Base-by-base conservation (phyloP, 2,329 filamentous ascomycete species). In the Venturia carpophila region DNA sequence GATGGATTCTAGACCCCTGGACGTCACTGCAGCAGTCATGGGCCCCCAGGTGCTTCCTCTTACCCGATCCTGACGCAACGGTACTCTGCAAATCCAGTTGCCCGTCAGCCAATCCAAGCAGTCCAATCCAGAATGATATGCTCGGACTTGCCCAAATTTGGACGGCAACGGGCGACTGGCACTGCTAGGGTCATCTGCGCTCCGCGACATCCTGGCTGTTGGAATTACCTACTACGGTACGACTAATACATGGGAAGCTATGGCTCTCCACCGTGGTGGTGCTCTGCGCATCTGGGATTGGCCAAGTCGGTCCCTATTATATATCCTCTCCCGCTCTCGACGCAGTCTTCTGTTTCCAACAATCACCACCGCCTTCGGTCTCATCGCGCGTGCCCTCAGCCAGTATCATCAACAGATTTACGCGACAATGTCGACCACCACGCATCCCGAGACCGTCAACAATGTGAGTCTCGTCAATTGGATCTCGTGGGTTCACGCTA, bases 291-390 rank as follows among this genome's bases (percentile, higher is more conserved):
- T 37, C 52, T 15, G 52, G 30, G 30, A 15, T 58, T 37, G 19
- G 37, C 52, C 52, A 34, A 58, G 15, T 58, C 37, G 52, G 37
- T 37, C 19, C 52, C 2, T 30, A n/a, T n/a, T 37, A 37, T 58
- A 58, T 58, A 58, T 58, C 17, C 27, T 58, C 13, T 37, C 52
- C 52, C 52, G 30, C 47, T 58, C 27, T 58, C 52, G 9, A n/a
- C 37, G 15, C 30, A 11, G 37, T 10, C 9, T 1, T 37, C 1
- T 21, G n/a, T 27, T 7, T 27, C 21, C 30, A 7, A 9, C 52
- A 37, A 13, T 37, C 52, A 37, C 52, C 15, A 58, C 52, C 37
- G 49, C 27, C 30, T 11, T 3, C 27, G 19, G 30, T 37, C n/a
- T n/a, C 52, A 37, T n/a, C 3, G 30, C 3, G 30, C 3, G 15